Evolutionary conservation across 2,329 filamentous ascomycete species (phyloP).

Genomic region (Tolypocladium sp.): DNA sequence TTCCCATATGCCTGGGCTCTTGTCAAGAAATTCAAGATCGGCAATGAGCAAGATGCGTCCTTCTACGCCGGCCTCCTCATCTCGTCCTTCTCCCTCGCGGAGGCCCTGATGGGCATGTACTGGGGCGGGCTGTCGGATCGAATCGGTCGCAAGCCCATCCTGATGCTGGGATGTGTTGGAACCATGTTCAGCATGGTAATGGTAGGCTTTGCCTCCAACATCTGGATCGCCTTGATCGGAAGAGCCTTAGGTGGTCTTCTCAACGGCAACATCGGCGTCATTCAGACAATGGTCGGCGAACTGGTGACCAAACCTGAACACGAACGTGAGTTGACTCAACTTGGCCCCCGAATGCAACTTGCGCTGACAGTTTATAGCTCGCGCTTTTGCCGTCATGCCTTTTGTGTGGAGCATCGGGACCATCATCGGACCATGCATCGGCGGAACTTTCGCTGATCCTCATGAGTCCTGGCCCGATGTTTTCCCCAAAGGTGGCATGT

Average conservation of each 20-base stretch:
- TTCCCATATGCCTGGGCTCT: slow-evolving; percentile 87
- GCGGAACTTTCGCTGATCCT: slow-evolving; percentile 77
- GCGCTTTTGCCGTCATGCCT: slow-evolving; percentile 85
- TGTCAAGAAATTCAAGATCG: slow-evolving; percentile 66
- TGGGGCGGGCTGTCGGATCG: slow-evolving; percentile 81
- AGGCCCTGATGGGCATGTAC: slow-evolving; percentile 77
- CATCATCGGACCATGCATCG: slow-evolving; percentile 81
- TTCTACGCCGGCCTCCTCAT: slow-evolving; percentile 86
- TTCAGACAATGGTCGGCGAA: slow-evolving; percentile 90
- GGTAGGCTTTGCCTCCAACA: slow-evolving; percentile 73
- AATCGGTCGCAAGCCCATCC: slow-evolving; percentile 75
- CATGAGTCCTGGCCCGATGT: slow-evolving; percentile 60
- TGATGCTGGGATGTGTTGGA: slow-evolving; percentile 71
- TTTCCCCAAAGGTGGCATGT: slow-evolving; percentile 61
- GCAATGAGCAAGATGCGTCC: slow-evolving; percentile 64
- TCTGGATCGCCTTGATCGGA: slow-evolving; percentile 73
- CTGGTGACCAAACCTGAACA: slow-evolving; percentile 75
- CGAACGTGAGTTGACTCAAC: slow-evolving; percentile 55
- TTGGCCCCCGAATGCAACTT: background rate
- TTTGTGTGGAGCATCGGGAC: slow-evolving; percentile 90
- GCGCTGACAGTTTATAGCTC: slow-evolving; percentile 39
- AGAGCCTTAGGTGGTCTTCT: slow-evolving; percentile 71
- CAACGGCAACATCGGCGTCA: slow-evolving; percentile 86
- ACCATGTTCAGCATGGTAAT: slow-evolving; percentile 77
- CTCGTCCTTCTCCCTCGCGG: slow-evolving; percentile 73